Percentiles rank a stretch among this genome's conserved stretches.
phyloP scores from a whole-genome alignment of 345 rosid genomes.

The Trapa incisa region DNA sequence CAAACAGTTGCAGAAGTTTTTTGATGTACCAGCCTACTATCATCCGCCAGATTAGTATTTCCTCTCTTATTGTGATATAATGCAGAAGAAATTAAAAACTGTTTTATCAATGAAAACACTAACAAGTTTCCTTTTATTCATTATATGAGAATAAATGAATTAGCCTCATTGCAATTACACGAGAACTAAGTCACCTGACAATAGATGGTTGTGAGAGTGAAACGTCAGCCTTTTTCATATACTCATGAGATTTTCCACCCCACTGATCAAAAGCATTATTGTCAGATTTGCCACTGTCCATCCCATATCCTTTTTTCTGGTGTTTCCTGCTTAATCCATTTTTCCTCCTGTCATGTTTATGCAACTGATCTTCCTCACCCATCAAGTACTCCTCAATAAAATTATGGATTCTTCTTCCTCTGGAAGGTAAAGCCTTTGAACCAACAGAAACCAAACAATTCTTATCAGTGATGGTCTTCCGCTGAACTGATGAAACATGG shows the following conservation, averaged over 20 bases:
- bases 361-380: constrained; percentile 38
- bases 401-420: constrained; percentile 15
- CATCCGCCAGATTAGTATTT: background rate
- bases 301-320: constrained; percentile 29
- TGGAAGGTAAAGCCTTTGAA: constrained; percentile 31
- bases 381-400: constrained; percentile 25
- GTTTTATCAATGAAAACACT: background rate
- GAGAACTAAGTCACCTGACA: constrained; percentile 32
- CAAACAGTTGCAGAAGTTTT: background rate
- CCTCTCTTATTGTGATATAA: background rate
- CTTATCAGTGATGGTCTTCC: background rate
- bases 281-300: constrained; percentile 28
- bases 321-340: constrained; percentile 38
- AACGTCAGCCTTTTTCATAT: constrained; percentile 25
- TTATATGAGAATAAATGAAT: background rate
- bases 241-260: constrained; percentile 12
- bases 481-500: background rate
- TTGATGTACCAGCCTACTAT: background rate
- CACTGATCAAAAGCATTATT: constrained; percentile 24
- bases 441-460: constrained; percentile 44
- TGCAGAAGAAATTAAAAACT: background rate
- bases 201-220: constrained; percentile 33
- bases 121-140: background rate
- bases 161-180: background rate
- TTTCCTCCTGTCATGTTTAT: constrained; percentile 26